Evolutionary conservation across 306 rosid species (phyloP), one percentile per base, ranked within the genome.

Genomic region (Ormosia semicastrata): DNA sequence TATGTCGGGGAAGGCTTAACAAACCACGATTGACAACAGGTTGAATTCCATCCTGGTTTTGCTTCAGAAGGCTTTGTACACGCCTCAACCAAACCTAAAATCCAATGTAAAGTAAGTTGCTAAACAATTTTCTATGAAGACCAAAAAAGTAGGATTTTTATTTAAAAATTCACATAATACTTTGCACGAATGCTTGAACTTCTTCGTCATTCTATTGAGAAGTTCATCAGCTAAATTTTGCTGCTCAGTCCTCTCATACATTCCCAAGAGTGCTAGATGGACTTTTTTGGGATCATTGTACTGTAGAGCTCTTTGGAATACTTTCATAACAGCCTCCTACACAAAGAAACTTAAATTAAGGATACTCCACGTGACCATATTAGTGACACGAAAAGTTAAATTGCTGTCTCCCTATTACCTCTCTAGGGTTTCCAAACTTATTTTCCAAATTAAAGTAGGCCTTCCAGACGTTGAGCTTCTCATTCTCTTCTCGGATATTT

Each of bases 401-500:
- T 6, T 30, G 6, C 13, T 33, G 30, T 34, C 14, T 40, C 47
- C 68, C 43, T 78, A 41, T 77, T 88, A 93, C 98, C 98, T 88
- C 94, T 7, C 85, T 93, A 81, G 99, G 98, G 75, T 85, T 92
- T 70, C 97, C 99, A 78, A 76, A 93, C 79, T 88, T 88, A 80
- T 89, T 93, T 88, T 95, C 99, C 86, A 93, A 85, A 85, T 95
- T 95, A 71, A 95, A 89, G 83, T 90, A 95, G 65, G 97, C 98
- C 87, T 90, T 90, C 97, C 97, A 93, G 68, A 95, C 81, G 81
- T 93, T 95, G 76, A 92, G 92, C 87, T 95, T 95, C 91, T 95
- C 99, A 5, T 88, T 87, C 89, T 92, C 98, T 84, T 93, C 97
- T 49, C 98, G 93, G 14, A 93, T 37, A 80, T 92, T 95, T 81